Evolutionary conservation across 2,329 filamentous ascomycete genomes (phyloP).

Genomic region (Cyphellophora europaea): DNA sequence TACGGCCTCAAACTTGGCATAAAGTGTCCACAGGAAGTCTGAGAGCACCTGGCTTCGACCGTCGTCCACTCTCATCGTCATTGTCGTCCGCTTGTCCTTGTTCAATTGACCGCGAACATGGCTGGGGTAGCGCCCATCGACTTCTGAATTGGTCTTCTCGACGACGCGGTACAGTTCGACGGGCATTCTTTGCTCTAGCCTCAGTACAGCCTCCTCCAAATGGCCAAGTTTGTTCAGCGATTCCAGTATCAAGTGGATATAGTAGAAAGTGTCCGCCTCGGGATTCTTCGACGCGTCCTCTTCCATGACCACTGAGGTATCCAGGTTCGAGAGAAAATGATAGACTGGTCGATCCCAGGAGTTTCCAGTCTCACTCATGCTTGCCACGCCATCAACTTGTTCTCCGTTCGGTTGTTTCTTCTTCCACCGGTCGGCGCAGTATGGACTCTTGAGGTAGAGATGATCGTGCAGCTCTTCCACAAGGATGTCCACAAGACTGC

Average conservation of each 20-base stretch:
- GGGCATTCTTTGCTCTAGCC: conserved; percentile 82
- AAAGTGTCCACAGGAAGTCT: conserved; percentile 84
- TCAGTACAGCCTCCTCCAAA: conserved; percentile 77
- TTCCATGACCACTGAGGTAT: conserved; percentile 49
- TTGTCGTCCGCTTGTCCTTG: conserved; percentile 44
- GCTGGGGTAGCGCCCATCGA: conserved; percentile 86
- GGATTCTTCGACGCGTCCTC: conserved; percentile 92
- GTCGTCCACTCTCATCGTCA: conserved; percentile 61
- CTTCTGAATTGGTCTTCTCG: conserved; percentile 87
- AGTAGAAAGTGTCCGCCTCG: conserved; percentile 90
- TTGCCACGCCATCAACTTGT: conserved; percentile 9
- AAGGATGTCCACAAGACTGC: conserved; percentile 81
- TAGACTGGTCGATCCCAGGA: conserved; percentile 47
- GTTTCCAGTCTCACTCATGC: conserved; percentile 12
- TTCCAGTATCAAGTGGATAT: conserved; percentile 79
- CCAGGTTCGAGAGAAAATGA: conserved; percentile 47
- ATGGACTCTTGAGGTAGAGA: conserved; percentile 93
- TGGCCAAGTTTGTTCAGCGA: conserved; percentile 81
- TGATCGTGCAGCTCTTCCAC: conserved; percentile 98
- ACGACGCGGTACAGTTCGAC: conserved; percentile 91
- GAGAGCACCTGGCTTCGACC: conserved; percentile 78
- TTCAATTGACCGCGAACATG: conserved; percentile 47
- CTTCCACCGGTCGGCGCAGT: conserved; percentile 95
- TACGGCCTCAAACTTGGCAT: conserved; percentile 95
- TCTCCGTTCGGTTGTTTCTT: conserved; percentile 32